Percentiles rank a stretch among this genome's conserved stretches.
These are phyloP conservation scores for Termitomyces sp. DNA, from an alignment of 768 basidiomycete species.

Conservation along the genomic window DNA sequence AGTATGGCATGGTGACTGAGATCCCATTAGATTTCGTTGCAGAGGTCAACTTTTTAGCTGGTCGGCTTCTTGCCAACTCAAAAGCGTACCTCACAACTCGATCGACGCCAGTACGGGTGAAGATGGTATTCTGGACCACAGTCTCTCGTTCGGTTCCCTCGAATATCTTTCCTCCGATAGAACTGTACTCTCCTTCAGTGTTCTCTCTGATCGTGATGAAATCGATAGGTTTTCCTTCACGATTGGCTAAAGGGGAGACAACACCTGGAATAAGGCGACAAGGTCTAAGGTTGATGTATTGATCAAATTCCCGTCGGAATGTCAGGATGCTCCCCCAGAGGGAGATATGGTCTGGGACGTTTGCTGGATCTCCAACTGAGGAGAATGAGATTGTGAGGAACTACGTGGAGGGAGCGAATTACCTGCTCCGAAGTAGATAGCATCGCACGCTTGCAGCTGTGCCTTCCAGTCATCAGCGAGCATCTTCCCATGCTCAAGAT, in stretches of 20 bases:
- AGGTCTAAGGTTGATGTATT: constrained; percentile 45
- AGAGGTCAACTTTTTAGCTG: constrained; percentile 43
- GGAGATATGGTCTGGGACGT: constrained; percentile 51
- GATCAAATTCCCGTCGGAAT: constrained; percentile 47
- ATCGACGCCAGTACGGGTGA: constrained; percentile 43
- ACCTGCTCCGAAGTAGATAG: constrained; percentile 45
- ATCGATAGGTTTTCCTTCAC: constrained; percentile 35
- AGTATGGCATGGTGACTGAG: constrained; percentile 42
- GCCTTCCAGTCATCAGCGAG: constrained; percentile 37
- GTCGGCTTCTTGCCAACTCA: constrained; percentile 41
- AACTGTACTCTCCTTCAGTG: constrained; percentile 52
- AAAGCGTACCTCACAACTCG: constrained; percentile 49
- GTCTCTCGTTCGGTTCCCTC: constrained; percentile 33
- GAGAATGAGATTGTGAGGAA: constrained; percentile 1
- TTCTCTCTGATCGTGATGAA: constrained; percentile 53
- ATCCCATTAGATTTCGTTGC: constrained; percentile 51
- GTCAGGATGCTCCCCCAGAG: constrained; percentile 46
- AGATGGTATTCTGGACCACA: constrained; percentile 39
- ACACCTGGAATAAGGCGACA: constrained; percentile 44
- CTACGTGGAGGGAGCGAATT: not conserved
- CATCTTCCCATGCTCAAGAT: constrained; percentile 39
- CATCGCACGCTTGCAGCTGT: constrained; percentile 33
- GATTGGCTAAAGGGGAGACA: constrained; percentile 38
- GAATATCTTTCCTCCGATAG: constrained; percentile 38
- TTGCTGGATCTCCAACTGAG: constrained; percentile 39